phyloP scores from a whole-genome alignment of 2,329 filamentous ascomycete genomes.

The Dactylellina parvicollis region DNA sequence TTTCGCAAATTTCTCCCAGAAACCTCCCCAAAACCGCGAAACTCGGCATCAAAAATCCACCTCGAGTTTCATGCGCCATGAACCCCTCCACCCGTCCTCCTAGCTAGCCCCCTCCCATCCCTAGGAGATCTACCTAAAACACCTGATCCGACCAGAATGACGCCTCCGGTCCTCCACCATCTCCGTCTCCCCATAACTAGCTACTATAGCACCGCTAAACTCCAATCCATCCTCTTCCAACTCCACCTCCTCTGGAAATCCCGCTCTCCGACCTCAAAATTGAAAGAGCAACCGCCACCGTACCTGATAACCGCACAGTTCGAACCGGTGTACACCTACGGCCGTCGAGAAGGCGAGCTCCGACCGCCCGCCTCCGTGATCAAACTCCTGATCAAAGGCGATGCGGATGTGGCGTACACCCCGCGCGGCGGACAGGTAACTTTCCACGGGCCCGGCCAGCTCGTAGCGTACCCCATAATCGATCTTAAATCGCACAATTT shows the following conservation, averaged over 20 bases:
- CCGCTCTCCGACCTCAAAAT: conserved; percentile 17
- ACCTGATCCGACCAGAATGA: background rate
- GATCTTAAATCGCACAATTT: conserved; percentile 77
- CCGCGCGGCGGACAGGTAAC: conserved; percentile 90
- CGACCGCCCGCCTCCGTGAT: conserved; percentile 63
- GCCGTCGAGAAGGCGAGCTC: conserved; percentile 75
- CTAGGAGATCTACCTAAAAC: background rate
- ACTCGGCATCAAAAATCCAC: no score
- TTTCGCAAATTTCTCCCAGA: background rate
- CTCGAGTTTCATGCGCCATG: no score
- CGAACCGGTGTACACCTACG: conserved; percentile 88
- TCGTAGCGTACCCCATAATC: conserved; percentile 91
- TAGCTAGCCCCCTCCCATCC: background rate
- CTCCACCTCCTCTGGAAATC: conserved; percentile 46
- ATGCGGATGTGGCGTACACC: conserved; percentile 74
- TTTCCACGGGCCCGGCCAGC: conserved; percentile 92
- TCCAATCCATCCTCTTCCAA: conserved; percentile 56
- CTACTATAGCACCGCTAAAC: conserved; percentile 45
- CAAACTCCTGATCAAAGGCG: conserved; percentile 60
- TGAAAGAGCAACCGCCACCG: conserved; percentile 68
- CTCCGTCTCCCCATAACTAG: conserved; percentile 51
- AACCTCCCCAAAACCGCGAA: background rate
- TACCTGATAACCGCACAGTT: conserved; percentile 79
- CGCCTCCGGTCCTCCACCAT: conserved; percentile 52
- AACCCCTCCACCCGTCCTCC: no score